Conservation (phyloP, 345 rosid genomes). For the Trapa incisa region DNA sequence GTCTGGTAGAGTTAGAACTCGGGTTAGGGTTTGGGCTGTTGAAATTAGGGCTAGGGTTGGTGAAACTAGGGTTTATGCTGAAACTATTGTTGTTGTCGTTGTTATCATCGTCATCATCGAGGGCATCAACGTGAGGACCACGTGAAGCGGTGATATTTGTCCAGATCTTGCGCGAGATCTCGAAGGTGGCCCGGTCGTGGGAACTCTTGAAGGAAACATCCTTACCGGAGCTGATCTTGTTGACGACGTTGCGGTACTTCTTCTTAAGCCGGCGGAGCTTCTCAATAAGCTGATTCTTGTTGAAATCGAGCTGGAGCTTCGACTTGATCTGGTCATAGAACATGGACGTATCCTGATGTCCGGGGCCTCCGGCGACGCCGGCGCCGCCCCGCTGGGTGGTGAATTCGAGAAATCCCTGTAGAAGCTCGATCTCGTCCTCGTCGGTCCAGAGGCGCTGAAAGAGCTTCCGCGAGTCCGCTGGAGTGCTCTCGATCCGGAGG, state of each 20-base stretch:
- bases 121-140: conserved; percentile 41
- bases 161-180: conserved; percentile 96
- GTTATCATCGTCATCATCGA: conserved; percentile 67
- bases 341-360: conserved; percentile 74
- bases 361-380: conserved; percentile 15
- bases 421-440: conserved; percentile 96
- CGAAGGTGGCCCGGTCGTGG: conserved; percentile 90
- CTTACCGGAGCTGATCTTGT: conserved; percentile 70
- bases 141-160: conserved; percentile 20
- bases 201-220: conserved; percentile 73
- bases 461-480: conserved; percentile 55
- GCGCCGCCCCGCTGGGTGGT: conserved; percentile 34
- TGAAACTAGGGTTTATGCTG: conserved; percentile 11
- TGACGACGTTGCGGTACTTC: conserved; percentile 72
- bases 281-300: conserved; percentile 95
- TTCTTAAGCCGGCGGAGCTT: conserved; percentile 85
- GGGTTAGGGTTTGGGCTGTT: conserved; percentile 9
- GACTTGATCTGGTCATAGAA: conserved; percentile 92
- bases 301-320: conserved; percentile 88
- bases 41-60: conserved; percentile 11
- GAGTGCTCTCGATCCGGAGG: conserved; percentile 17
- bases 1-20: conserved; percentile 9
- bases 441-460: conserved; percentile 97
- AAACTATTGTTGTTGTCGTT: conserved; percentile 16
- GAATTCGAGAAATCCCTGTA: conserved; percentile 85